Evolutionary conservation across 2,329 filamentous ascomycete species (phyloP).

Genomic region (Hypoxylon sp.): DNA sequence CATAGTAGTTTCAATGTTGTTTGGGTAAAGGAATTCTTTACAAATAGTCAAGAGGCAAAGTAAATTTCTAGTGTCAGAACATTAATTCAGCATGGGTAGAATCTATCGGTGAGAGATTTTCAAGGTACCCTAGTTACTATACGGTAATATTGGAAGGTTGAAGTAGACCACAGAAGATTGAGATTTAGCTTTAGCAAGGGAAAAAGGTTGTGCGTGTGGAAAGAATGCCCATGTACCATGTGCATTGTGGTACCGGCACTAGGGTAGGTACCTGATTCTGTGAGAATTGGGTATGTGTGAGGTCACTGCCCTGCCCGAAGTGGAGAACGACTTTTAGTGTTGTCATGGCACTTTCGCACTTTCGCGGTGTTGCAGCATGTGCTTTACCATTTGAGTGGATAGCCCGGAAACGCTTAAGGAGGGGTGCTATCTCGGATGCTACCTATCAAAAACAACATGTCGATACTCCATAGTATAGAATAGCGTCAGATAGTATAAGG

Average conservation of each 20-base stretch:
- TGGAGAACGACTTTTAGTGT: slow-evolving; percentile 31
- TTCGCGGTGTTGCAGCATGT: slow-evolving; percentile 8
- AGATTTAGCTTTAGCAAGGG: slow-evolving; percentile 17
- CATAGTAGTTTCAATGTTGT: neutral
- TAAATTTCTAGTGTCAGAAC: slow-evolving; percentile 10
- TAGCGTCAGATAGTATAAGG: slow-evolving; percentile 14
- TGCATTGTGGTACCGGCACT: slow-evolving; percentile 35
- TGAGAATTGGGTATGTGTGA: slow-evolving; percentile 45
- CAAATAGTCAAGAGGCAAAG: slow-evolving; percentile 15
- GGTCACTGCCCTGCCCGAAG: slow-evolving; percentile 45
- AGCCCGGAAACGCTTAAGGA: slow-evolving; percentile 20
- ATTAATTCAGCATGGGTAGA: slow-evolving; percentile 3
- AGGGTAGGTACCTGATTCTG: slow-evolving; percentile 43
- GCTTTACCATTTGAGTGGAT: slow-evolving; percentile 27
- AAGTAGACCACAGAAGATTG: slow-evolving; percentile 16
- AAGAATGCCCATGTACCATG: slow-evolving; percentile 23
- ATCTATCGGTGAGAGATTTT: slow-evolving; percentile 48
- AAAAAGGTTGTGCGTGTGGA: slow-evolving; percentile 23
- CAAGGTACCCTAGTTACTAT: slow-evolving; percentile 29
- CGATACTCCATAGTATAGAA: slow-evolving; percentile 9
- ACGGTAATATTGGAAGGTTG: slow-evolving; percentile 2
- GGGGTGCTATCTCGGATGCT: slow-evolving; percentile 11
- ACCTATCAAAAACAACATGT: slow-evolving; percentile 19
- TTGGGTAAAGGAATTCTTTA: slow-evolving; percentile 3
- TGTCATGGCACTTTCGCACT: slow-evolving; percentile 21